A percentile compares a stretch with the other conserved stretches of the same genome.
These are phyloP conservation scores for Arabidopsis lyrata DNA, from an alignment of 441 rosid species.

Conservation along the genomic window DNA sequence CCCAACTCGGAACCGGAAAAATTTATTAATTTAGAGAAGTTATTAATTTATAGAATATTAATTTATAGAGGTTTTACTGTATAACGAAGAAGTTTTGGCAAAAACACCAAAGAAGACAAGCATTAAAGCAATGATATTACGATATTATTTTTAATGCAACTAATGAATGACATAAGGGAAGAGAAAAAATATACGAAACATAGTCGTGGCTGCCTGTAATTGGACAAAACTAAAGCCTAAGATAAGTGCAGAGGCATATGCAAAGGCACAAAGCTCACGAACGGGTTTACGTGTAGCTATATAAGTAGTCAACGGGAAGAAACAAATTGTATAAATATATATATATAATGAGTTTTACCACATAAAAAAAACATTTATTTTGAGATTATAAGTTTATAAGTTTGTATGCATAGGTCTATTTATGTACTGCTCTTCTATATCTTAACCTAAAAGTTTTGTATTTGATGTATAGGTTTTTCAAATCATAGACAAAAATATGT, in stretches of 20 bases:
- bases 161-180: slow-evolving; percentile 11
- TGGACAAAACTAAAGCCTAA: slow-evolving; percentile 13
- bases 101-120: slow-evolving; percentile 12
- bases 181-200: not conserved
- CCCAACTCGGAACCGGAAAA: too few relatives aligned
- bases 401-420: not conserved
- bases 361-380: not conserved
- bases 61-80: too few relatives aligned
- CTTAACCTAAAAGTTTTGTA: not conserved
- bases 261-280: slow-evolving; percentile 4
- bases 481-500: not conserved
- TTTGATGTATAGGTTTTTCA: not conserved
- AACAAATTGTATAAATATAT: not conserved
- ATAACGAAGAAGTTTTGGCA: slow-evolving; percentile 10
- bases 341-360: not conserved
- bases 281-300: slow-evolving; percentile 18
- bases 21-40: too few relatives aligned
- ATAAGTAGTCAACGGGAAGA: slow-evolving; percentile 1
- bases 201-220: not conserved
- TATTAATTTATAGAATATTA: too few relatives aligned
- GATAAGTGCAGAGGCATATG: not conserved
- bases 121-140: slow-evolving; percentile 15
- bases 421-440: not conserved
- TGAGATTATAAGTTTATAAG: not conserved
- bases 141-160: slow-evolving; percentile 10